Evolutionary conservation across 305 asterid species (phyloP), one percentile per base, ranked within the genome.

Genomic region (Andrographis paniculata): DNA sequence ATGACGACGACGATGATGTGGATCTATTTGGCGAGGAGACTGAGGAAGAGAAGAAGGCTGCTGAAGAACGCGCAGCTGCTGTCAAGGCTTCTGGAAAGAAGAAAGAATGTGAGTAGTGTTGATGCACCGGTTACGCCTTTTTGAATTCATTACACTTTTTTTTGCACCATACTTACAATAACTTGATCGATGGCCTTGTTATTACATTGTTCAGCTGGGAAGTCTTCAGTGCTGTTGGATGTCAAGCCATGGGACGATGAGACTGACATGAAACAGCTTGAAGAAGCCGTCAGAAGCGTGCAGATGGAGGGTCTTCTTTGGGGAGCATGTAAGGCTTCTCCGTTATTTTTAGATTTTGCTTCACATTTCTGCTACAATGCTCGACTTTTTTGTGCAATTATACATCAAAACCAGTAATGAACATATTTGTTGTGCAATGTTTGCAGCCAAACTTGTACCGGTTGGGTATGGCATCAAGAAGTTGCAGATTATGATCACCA

Each of bases 191-290:
- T 7, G n/a, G n/a, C 8, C n/a, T 33, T 9, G 2, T n/a, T 33
- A 7, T 9, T 6, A 5, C 12, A 33, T 33, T 33, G 33, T 50
- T 27, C 69, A 84, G 96, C 82, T 58, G 95, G 95, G 12, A 88
- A 83, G 70, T 87, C 96, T 33, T 87, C 95, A 0, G 66, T 87
- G 16, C 67, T 83, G n/a, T 36, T 87, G 93, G 96, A 83, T 58
- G 64, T 87, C 0, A 87, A 87, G 52, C 95, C 96, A 50, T 83
- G 96, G 96, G 95, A 87, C 61, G 96, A 87, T 22, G 96, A 87
- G 65, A 88, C 94, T 17, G 95, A 85, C 55, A 89, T 89, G 98
- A 66, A 79, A 57, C 71, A 74, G 62, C 95, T 89, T 15, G 97
- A 89, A 60, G 97, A 89, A 66, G 87, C 94, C 14, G 89, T 88